Conservation (phyloP, 495 filamentous ascomycete genomes). For the Xylaria bambusicola region DNA sequence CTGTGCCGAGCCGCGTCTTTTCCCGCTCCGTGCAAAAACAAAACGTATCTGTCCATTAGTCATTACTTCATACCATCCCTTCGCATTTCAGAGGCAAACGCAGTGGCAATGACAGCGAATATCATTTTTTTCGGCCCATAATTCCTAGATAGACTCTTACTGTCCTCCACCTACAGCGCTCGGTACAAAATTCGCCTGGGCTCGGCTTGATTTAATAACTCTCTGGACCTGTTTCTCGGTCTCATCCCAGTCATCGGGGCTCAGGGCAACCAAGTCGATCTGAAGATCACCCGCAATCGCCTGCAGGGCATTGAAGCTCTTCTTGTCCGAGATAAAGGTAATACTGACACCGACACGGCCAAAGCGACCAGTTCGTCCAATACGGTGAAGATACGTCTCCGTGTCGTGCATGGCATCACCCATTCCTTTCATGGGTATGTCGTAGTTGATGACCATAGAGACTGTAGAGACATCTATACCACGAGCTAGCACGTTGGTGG, state of each 20-base stretch:
- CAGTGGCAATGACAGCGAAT: background rate
- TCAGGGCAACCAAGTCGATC: constrained; percentile 54
- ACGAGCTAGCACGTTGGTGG: constrained; percentile 94
- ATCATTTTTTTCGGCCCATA: background rate
- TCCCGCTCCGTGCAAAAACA: background rate
- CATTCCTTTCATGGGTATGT: constrained; percentile 62
- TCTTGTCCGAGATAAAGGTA: constrained; percentile 80
- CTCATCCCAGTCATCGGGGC: constrained; percentile 75
- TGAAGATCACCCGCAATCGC: constrained; percentile 72
- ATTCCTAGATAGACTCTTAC: background rate
- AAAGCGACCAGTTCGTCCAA: constrained; percentile 95
- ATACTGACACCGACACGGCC: constrained; percentile 96
- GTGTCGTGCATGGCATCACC: constrained; percentile 64
- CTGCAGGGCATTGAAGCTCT: constrained; percentile 72
- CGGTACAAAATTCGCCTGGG: constrained; percentile 60
- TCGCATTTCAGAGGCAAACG: background rate
- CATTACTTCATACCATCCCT: constrained; percentile 16
- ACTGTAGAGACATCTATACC: constrained; percentile 97
- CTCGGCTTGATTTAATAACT: constrained; percentile 78
- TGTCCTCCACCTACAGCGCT: constrained; percentile 26
- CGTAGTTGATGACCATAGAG: constrained; percentile 97
- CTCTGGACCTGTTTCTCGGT: constrained; percentile 81
- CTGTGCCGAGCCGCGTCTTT: background rate
- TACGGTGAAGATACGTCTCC: constrained; percentile 97
- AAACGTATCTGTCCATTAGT: constrained; percentile 16